Conservation (phyloP, 2,329 filamentous ascomycete species). For the Exophiala dermatitidis region DNA sequence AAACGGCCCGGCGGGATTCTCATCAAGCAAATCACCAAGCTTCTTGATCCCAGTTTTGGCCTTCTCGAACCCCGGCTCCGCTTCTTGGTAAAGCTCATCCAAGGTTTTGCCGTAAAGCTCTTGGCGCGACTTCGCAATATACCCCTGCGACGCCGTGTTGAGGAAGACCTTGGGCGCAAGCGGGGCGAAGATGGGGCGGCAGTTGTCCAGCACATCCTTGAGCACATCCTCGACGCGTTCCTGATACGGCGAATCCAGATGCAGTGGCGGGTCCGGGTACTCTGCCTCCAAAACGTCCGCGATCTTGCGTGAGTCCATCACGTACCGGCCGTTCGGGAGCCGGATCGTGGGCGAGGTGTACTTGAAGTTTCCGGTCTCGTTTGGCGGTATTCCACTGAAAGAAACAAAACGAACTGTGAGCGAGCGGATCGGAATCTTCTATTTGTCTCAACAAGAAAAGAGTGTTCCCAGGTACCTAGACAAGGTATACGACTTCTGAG, state of each 20-base stretch:
- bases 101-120: constrained; percentile 48
- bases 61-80: constrained; percentile 43
- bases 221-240: constrained; percentile 41
- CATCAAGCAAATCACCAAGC: constrained; percentile 43
- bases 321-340: constrained; percentile 50
- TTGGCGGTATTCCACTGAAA: constrained; percentile 41
- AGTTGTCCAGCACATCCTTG: constrained; percentile 26
- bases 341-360: constrained; percentile 54
- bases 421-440: neutral
- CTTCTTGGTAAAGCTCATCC: constrained; percentile 39
- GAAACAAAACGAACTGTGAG: neutral
- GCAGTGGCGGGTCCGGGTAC: constrained; percentile 52
- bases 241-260: constrained; percentile 49
- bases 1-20: constrained; percentile 53
- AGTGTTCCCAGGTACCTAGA: neutral
- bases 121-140: constrained; percentile 51
- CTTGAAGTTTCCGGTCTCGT: constrained; percentile 33
- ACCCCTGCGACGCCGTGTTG: constrained; percentile 44
- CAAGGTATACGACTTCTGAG: neutral
- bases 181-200: constrained; percentile 43
- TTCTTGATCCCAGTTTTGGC: constrained; percentile 33
- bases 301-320: constrained; percentile 60
- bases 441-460: neutral
- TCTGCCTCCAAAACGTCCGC: constrained; percentile 51
- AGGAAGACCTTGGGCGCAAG: constrained; percentile 48